Conservation (phyloP, 768 basidiomycete species). For the Dentipellis fragilis region DNA sequence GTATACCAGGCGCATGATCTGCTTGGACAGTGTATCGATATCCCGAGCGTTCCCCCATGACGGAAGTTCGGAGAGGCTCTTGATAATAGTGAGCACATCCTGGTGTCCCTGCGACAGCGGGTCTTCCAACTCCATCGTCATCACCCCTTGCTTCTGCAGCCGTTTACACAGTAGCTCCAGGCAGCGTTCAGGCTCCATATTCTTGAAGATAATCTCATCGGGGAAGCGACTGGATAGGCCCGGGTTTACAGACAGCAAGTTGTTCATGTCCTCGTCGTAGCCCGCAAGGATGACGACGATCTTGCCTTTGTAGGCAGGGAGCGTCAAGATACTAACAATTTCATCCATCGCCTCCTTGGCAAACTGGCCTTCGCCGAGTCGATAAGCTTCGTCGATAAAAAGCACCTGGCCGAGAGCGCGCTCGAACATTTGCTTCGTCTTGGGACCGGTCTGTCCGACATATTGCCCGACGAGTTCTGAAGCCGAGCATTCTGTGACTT, state of each 20-base stretch:
- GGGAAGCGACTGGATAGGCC: conserved; percentile 64
- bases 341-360: conserved; percentile 69
- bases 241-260: conserved; percentile 44
- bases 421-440: conserved; percentile 48
- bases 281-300: conserved; percentile 62
- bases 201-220: conserved; percentile 42
- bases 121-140: conserved; percentile 27
- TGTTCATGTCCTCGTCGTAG: conserved; percentile 59
- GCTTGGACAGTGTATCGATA: conserved; percentile 41
- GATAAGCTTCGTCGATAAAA: conserved; percentile 67
- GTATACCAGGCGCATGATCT: conserved; percentile 34
- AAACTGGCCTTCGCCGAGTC: conserved; percentile 49
- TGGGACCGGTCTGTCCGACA: conserved; percentile 65
- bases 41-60: conserved; percentile 70
- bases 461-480: conserved; percentile 62
- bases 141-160: conserved; percentile 34
- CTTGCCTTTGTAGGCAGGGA: conserved; percentile 45
- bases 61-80: conserved; percentile 31
- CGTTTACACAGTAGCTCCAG: conserved; percentile 38
- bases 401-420: conserved; percentile 59
- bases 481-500: conserved; percentile 62
- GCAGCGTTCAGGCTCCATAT: conserved; percentile 41
- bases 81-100: conserved; percentile 30
- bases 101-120: conserved; percentile 19
- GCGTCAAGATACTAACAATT: conserved; percentile 51